Conservation (phyloP, 2,329 filamentous ascomycete genomes). For the Scytalidium lignicola region DNA sequence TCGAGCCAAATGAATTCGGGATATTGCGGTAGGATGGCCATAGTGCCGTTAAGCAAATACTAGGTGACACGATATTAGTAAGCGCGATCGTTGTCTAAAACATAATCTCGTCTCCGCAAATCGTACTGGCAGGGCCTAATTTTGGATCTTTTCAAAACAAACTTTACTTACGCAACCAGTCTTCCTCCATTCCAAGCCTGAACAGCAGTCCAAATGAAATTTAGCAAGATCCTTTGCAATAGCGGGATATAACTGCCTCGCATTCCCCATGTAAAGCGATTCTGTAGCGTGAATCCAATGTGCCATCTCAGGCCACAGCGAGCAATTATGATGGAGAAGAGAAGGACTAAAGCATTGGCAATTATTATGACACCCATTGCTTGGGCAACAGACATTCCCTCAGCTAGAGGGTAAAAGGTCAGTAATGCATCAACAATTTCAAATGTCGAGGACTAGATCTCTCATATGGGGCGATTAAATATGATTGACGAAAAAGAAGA, state of each 20-base stretch:
- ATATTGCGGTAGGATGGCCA: slow-evolving; percentile 13
- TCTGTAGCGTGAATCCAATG: slow-evolving; percentile 45
- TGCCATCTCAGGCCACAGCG: slow-evolving; percentile 46
- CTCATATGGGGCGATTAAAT: background rate
- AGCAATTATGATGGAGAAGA: slow-evolving; percentile 39
- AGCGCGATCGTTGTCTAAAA: no score
- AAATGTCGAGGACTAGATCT: no score
- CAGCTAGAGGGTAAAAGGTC: slow-evolving; percentile 13
- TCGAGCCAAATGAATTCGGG: slow-evolving; percentile 10
- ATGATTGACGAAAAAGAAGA: background rate
- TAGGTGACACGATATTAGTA: background rate
- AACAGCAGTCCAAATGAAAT: slow-evolving; percentile 45
- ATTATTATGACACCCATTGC: slow-evolving; percentile 43
- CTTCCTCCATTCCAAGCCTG: slow-evolving; percentile 29
- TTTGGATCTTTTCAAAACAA: no score
- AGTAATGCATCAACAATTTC: no score
- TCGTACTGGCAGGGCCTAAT: no score
- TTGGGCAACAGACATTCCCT: slow-evolving; percentile 42
- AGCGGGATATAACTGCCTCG: slow-evolving; percentile 43
- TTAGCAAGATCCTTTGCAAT: slow-evolving; percentile 40
- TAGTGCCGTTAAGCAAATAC: slow-evolving; percentile 10
- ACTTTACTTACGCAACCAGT: slow-evolving; percentile 4
- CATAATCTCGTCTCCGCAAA: no score
- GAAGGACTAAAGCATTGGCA: slow-evolving; percentile 34
- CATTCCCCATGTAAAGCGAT: slow-evolving; percentile 44